These are phyloP conservation scores for Fomitopsis palustris DNA, from an alignment of 1,284 basidiomycete species.

Conservation along the genomic window DNA sequence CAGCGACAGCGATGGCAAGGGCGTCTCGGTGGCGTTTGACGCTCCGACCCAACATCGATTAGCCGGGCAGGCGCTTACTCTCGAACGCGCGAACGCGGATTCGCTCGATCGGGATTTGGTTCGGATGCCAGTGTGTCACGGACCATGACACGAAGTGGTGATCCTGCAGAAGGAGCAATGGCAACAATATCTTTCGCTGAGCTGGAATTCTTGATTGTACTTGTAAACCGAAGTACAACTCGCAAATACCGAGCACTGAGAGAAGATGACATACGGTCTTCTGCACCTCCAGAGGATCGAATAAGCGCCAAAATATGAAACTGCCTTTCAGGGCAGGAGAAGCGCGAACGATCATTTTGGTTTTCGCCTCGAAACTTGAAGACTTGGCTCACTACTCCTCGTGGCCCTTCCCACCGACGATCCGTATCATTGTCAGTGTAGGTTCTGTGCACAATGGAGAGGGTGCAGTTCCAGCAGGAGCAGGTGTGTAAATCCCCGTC, in stretches of 20 bases:
- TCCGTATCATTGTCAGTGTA: neutral
- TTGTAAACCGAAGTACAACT: too few species aligned
- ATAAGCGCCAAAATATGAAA: neutral
- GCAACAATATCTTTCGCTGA: too few species aligned
- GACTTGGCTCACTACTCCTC: neutral
- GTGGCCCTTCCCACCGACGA: neutral
- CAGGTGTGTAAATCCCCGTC: constrained; percentile 42
- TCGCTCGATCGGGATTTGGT: neutral
- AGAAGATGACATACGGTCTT: too few species aligned
- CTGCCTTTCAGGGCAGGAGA: neutral
- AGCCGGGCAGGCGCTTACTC: constrained; percentile 6
- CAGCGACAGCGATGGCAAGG: constrained; percentile 5
- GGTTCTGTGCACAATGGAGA: constrained; percentile 61
- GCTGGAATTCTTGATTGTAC: too few species aligned
- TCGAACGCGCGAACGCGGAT: neutral
- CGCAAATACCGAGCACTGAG: too few species aligned
- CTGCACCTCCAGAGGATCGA: neutral
- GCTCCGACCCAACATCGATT: constrained; percentile 10
- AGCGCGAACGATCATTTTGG: neutral
- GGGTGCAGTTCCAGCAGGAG: constrained; percentile 94
- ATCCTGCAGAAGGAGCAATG: too few species aligned
- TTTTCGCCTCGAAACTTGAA: neutral
- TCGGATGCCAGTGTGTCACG: neutral
- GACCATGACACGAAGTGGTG: too few species aligned
- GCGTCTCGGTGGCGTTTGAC: constrained; percentile 8